These are phyloP conservation scores for Colletotrichum paranaense DNA, from an alignment of 2,329 filamentous ascomycete genomes.

Conservation along the genomic window DNA sequence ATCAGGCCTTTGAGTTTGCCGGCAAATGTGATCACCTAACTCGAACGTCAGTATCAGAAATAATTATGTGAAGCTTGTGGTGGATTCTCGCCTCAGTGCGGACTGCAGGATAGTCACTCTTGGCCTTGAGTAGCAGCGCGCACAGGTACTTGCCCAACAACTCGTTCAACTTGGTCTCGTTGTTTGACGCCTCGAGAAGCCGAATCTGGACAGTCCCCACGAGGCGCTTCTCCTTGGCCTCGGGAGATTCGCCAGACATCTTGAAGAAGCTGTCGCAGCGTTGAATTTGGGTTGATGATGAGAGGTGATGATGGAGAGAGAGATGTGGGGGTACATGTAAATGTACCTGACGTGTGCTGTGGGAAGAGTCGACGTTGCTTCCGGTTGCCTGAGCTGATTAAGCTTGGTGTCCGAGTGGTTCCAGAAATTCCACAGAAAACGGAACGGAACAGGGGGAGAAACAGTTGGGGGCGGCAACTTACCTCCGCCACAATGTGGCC, in stretches of 20 bases:
- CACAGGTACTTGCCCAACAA: slow-evolving; percentile 83
- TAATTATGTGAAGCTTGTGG: slow-evolving; percentile 2
- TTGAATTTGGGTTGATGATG: neutral
- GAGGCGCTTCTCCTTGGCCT: slow-evolving; percentile 65
- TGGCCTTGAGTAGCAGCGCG: slow-evolving; percentile 86
- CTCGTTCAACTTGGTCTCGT: slow-evolving; percentile 84
- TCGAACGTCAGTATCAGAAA: neutral
- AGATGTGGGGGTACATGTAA: slow-evolving; percentile 18
- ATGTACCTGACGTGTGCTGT: slow-evolving; percentile 19
- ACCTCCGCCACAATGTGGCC: slow-evolving; percentile 12
- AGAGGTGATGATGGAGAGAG: slow-evolving; percentile 4
- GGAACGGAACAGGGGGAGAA: neutral
- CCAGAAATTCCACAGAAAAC: slow-evolving; percentile 25
- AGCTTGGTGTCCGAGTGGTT: slow-evolving; percentile 18
- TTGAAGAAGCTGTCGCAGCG: slow-evolving; percentile 6
- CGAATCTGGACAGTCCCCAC: slow-evolving; percentile 88
- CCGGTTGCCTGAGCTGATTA: slow-evolving; percentile 32
- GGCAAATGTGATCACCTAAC: slow-evolving; percentile 35
- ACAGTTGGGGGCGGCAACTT: neutral
- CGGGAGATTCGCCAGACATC: slow-evolving; percentile 35
- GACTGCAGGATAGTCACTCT: slow-evolving; percentile 82
- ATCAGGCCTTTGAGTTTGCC: slow-evolving; percentile 22
- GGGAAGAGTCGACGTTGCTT: slow-evolving; percentile 29
- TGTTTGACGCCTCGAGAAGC: slow-evolving; percentile 81
- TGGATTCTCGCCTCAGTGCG: slow-evolving; percentile 52